Evolutionary conservation across 805 yeast species (phyloP), one percentile per base, ranked within the genome.

Genomic region (Maudiozyma bulderi): DNA sequence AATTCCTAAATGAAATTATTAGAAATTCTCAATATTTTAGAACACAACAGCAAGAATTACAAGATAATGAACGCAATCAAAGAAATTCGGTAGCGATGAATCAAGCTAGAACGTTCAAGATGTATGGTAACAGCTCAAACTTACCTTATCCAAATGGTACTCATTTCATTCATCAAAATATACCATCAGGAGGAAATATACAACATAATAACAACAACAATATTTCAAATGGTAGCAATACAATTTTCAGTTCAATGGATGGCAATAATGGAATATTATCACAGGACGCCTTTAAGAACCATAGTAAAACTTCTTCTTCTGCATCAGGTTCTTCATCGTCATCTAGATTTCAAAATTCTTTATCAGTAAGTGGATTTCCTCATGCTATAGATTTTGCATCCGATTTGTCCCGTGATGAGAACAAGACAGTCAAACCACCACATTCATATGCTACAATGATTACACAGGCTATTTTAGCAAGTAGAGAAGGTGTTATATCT

Each of bases 391-490:
- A 63, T 53, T 61, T 55, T 47, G 63, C 66, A 6, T 59, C 67
- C 58, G 93, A 85, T 65, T 73, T 90, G 54, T 82, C 95, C n/a
- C 76, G 76, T 52, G 98, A 91, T 64, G 96, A 89, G 53, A 81
- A 95, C 46, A 86, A 84, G 60, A 61, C 91, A 63, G 82, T 90
- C 56, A 93, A 93, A 67, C 99, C 99, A 3, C 98, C 98, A 2
- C 93, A 84, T 64, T 84, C 95, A 14, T 93, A 93, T 64, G 98
- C 99, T 0, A 91, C 97, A 1, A 90, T 93, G 97, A 93, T 93
- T 56, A 89, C 99, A 3, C 97, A 93, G 65, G 96, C 98, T 0
- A 93, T 93, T 29, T 69, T 93, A 56, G 86, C 96, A 7, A 86
- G 88, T 48, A 76, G 77, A 1, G 96, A 90, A 52, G 95, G 95